Evolutionary conservation across 257 asterid species (phyloP), one percentile per base, ranked within the genome.

Genomic region (Scutellaria barbata): DNA sequence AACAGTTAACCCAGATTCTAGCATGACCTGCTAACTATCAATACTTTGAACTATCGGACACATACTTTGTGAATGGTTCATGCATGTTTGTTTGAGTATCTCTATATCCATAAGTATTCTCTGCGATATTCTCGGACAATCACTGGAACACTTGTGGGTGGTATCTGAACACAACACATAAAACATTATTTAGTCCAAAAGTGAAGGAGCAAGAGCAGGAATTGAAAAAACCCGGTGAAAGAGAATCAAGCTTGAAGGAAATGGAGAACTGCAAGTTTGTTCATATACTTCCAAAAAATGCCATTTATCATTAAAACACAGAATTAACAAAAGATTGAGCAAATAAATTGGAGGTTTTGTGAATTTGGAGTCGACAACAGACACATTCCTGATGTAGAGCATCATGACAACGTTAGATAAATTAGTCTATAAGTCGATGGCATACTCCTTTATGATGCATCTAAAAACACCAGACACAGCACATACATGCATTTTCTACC

Each of bases 141-240:
- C 48, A 94, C 97, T 60, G 99, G 96, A 56, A 89, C 96, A 69
- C 98, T 94, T 8, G 97, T 94, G 10, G 97, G 96, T 69, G 98
- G 98, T 53, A 94, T 88, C 98, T 94, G 80, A 30, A 71, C 56
- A 81, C 51, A 57, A 25, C 65, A 74, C 8, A 48, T 65, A 35
- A 39, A 64, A 25, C 63, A 61, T 63, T n/a, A 43, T 17, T 12
- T 12, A 65, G 45, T 30, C 51, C 30, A 65, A 8, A 43, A 42
- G 7, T 3, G 43, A 30, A 62, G 8, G 14, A 41, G 53, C 33
- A 33, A 5, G 10, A 57, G 13, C 52, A 35, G 60, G 40, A 12
- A 11, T 10, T 46, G 3, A 43, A 65, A 18, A n/a, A 18, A 25
- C 10, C 47, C 2, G 0, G 35, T 37, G 1, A 16, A 62, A 22